Evolutionary conservation across 2,329 filamentous ascomycete genomes (phyloP).

Genomic region (Colletotrichum viniferum): DNA sequence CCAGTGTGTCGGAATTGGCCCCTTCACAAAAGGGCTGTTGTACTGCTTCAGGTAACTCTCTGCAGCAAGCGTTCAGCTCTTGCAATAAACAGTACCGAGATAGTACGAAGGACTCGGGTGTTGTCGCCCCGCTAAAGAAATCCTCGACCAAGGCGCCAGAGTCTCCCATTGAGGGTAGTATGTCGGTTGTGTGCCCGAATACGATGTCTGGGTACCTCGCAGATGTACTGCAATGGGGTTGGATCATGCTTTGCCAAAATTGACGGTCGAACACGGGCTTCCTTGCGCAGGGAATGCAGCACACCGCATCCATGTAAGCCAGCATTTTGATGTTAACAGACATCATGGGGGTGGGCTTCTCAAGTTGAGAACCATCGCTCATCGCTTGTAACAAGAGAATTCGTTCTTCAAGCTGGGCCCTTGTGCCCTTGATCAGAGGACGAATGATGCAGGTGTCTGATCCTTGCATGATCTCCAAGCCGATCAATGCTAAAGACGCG

Average conservation of each 20-base stretch:
- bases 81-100: not conserved
- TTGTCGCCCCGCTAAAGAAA: not conserved
- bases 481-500: not conserved
- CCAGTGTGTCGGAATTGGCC: not conserved
- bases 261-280: not conserved
- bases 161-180: not conserved
- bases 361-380: not conserved
- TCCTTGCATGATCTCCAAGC: conserved; percentile 8
- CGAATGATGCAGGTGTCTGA: not conserved
- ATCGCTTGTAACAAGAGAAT: not conserved
- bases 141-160: not conserved
- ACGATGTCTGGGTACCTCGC: not conserved
- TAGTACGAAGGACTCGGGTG: not conserved
- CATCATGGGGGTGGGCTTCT: not conserved
- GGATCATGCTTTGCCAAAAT: not conserved
- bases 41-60: not conserved
- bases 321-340: conserved; percentile 8
- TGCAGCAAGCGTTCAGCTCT: not conserved
- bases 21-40: not conserved
- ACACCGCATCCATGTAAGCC: conserved; percentile 10
- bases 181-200: not conserved
- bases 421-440: not conserved
- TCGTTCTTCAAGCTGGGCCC: not conserved
- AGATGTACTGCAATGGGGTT: not conserved
- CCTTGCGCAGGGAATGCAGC: conserved; percentile 11